These are phyloP conservation scores for Letharia lupina DNA, from an alignment of 495 filamentous ascomycete genomes.

Conservation along the genomic window DNA sequence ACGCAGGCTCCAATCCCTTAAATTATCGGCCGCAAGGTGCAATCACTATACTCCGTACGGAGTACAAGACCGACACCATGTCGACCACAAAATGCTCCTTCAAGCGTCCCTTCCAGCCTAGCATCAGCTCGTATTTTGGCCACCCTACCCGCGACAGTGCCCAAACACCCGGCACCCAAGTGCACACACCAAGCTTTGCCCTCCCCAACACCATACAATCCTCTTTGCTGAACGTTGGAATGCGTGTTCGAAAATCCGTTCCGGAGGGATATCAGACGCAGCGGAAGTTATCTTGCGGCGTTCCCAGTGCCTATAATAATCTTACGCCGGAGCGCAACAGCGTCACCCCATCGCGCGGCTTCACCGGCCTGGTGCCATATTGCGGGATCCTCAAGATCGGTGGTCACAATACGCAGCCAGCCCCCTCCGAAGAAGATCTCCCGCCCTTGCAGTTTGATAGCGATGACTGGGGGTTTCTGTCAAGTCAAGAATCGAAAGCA, in stretches of 20 bases:
- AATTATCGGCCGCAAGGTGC: not conserved
- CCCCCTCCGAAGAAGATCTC: constrained; percentile 27
- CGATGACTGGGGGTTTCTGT: constrained; percentile 22
- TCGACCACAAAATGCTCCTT: constrained; percentile 9
- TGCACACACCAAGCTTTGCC: constrained; percentile 37
- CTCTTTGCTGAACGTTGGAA: constrained; percentile 76
- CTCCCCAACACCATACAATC: constrained; percentile 61
- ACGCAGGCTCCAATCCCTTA: no score
- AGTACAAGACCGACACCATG: not conserved
- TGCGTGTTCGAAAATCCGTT: constrained; percentile 85
- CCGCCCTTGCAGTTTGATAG: constrained; percentile 37
- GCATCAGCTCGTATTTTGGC: constrained; percentile 35
- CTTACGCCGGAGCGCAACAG: constrained; percentile 10
- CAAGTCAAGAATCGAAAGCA: constrained; percentile 38
- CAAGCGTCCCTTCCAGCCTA: constrained; percentile 39
- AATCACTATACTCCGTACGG: no score
- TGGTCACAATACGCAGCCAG: constrained; percentile 27
- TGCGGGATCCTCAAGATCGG: constrained; percentile 64
- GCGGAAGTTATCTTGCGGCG: constrained; percentile 31
- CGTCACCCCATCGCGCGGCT: not conserved
- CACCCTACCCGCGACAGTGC: constrained; percentile 17
- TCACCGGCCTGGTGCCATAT: constrained; percentile 60
- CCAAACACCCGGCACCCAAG: constrained; percentile 28
- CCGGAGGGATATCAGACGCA: constrained; percentile 84
- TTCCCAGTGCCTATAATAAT: not conserved